phyloP scores from a whole-genome alignment of 768 basidiomycete genomes.

The Cyathus striatus region DNA sequence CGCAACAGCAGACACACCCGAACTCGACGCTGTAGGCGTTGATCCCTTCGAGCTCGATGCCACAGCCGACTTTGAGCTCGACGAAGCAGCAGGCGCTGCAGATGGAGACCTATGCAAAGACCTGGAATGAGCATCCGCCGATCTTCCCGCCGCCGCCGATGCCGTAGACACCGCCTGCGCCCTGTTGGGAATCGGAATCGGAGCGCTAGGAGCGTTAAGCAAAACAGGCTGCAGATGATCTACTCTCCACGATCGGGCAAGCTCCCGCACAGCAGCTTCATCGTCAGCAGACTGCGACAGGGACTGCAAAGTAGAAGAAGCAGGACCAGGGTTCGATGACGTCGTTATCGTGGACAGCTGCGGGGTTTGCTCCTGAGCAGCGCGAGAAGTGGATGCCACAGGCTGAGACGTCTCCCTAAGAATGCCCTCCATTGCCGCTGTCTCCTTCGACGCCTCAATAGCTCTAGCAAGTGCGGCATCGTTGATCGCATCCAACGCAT shows the following conservation, averaged over 20 bases:
- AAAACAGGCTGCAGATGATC: constrained; percentile 12
- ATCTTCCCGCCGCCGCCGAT: too few species aligned
- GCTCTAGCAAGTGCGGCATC: constrained; percentile 6
- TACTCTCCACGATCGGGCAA: constrained; percentile 13
- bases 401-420: constrained; percentile 1
- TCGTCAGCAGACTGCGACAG: neutral
- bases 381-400: constrained; percentile 4
- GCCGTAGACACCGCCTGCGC: too few species aligned
- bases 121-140: too few species aligned
- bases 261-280: constrained; percentile 10
- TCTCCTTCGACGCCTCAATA: neutral
- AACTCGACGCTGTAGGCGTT: too few species aligned
- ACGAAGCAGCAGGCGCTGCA: too few species aligned
- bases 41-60: too few species aligned
- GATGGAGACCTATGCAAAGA: too few species aligned
- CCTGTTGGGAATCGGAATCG: neutral
- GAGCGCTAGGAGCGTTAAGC: constrained; percentile 8
- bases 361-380: too few species aligned
- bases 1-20: too few species aligned
- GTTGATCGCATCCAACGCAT: constrained; percentile 22
- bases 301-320: constrained; percentile 7
- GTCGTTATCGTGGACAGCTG: too few species aligned
- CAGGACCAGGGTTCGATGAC: too few species aligned
- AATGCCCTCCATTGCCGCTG: constrained; percentile 1
- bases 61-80: too few species aligned